Conservation (phyloP, 2,329 filamentous ascomycete genomes). For the Aspergillus cejpii region DNA sequence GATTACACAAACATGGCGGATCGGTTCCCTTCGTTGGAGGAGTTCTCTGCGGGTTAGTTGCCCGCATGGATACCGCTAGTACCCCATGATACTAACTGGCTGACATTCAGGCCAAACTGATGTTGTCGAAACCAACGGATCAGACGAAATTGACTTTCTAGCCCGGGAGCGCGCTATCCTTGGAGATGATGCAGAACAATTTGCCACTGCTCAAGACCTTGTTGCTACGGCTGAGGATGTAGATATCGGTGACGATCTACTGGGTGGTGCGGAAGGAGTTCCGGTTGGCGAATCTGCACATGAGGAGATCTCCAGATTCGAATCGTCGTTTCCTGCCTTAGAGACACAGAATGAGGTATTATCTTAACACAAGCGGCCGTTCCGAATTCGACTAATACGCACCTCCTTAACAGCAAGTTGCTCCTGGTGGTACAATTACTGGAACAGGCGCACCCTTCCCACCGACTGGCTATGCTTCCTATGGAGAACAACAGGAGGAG, state of each 20-base stretch:
- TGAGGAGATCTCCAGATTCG: constrained; percentile 59
- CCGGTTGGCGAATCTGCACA: constrained; percentile 18
- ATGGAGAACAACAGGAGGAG: constrained; percentile 66
- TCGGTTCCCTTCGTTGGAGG: constrained; percentile 71
- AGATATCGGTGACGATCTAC: constrained; percentile 62
- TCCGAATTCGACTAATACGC: constrained; percentile 10
- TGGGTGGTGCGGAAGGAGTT: constrained; percentile 52
- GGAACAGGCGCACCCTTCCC: constrained; percentile 56
- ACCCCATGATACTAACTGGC: constrained; percentile 23
- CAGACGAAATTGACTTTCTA: constrained; percentile 77
- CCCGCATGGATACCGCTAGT: constrained; percentile 14
- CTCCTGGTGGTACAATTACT: constrained; percentile 73
- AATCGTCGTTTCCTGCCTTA: constrained; percentile 86
- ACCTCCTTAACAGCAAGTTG: constrained; percentile 53
- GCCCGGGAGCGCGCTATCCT: constrained; percentile 83
- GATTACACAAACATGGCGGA: constrained; percentile 58
- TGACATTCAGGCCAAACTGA: constrained; percentile 30
- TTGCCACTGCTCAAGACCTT: constrained; percentile 66
- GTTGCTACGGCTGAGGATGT: constrained; percentile 53
- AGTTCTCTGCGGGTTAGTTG: constrained; percentile 58
- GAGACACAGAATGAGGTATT: constrained; percentile 64
- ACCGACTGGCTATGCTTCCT: constrained; percentile 45
- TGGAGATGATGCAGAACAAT: constrained; percentile 89
- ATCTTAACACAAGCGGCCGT: background rate
- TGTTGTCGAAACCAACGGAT: constrained; percentile 26